Evolutionary conservation across 23 red algal genomes (phyloP).

Genomic region (Chondrus crispus): DNA sequence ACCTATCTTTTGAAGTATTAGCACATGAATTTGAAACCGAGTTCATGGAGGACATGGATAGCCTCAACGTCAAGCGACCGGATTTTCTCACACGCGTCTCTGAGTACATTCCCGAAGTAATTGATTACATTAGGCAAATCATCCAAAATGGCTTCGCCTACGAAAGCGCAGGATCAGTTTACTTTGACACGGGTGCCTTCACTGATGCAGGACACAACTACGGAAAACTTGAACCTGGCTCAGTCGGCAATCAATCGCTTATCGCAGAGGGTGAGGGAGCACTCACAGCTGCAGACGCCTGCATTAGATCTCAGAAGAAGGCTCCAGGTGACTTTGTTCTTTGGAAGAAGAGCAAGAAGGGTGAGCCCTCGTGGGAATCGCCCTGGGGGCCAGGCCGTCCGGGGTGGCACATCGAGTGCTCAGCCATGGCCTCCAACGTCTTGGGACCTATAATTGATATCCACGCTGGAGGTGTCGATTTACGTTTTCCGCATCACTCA

Average conservation of each 20-base stretch:
- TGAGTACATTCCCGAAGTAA: slow-evolving; percentile 90
- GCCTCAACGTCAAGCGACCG: slow-evolving; percentile 75
- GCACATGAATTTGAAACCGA: slow-evolving; percentile 71
- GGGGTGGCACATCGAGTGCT: slow-evolving; percentile 99
- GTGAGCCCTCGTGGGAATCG: slow-evolving; percentile 84
- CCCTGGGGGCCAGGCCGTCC: slow-evolving; percentile 78
- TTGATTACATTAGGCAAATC: slow-evolving; percentile 67
- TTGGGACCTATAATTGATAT: slow-evolving; percentile 78
- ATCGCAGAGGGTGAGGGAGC: slow-evolving; percentile 77
- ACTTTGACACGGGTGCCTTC: slow-evolving; percentile 96
- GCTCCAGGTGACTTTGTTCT: slow-evolving; percentile 81
- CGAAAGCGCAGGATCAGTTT: slow-evolving; percentile 75
- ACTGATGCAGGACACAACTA: slow-evolving; percentile 58
- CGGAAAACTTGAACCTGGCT: slow-evolving; percentile 85
- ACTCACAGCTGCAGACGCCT: slow-evolving; percentile 22
- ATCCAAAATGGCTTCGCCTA: slow-evolving; percentile 80
- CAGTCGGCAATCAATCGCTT: slow-evolving; percentile 63
- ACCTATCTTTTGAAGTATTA: slow-evolving; percentile 52
- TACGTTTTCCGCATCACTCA: slow-evolving; percentile 95
- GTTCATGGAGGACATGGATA: slow-evolving; percentile 87
- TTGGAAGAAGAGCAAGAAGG: slow-evolving; percentile 85
- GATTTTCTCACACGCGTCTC: slow-evolving; percentile 79
- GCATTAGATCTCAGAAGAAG: slow-evolving; percentile 62
- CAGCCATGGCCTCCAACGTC: slow-evolving; percentile 85
- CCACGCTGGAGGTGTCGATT: slow-evolving; percentile 89